Evolutionary conservation across 2,329 filamentous ascomycete species (phyloP).

Genomic region (Cladosporium sp.): DNA sequence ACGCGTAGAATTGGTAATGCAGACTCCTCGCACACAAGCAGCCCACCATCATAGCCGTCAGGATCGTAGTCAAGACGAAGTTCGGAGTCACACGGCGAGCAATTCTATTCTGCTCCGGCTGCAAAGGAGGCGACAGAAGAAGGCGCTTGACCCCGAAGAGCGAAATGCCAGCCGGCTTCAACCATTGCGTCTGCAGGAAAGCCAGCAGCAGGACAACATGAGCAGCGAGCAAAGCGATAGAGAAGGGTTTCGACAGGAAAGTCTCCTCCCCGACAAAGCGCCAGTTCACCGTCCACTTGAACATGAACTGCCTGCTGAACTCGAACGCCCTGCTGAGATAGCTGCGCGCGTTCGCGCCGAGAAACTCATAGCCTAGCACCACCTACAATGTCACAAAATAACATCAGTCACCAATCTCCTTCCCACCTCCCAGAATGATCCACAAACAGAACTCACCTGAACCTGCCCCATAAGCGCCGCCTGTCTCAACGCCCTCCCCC

Average conservation of each 20-base stretch:
- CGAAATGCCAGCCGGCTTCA: conserved; percentile 61
- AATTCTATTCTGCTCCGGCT: conserved; percentile 54
- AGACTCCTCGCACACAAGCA: conserved; percentile 82
- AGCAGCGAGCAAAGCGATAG: conserved; percentile 59
- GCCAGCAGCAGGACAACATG: conserved; percentile 63
- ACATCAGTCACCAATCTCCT: conserved; percentile 8
- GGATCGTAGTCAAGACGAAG: conserved; percentile 72
- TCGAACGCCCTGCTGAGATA: conserved; percentile 87
- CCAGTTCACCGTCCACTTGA: conserved; percentile 99
- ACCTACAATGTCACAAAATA: conserved; percentile 36
- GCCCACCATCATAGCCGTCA: conserved; percentile 73
- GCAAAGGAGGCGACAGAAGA: conserved; percentile 42
- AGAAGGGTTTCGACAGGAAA: conserved; percentile 71
- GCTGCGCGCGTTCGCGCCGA: conserved; percentile 58
- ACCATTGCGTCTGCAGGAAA: conserved; percentile 68
- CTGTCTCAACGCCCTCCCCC: conserved; percentile 61
- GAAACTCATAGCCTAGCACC: conserved; percentile 63
- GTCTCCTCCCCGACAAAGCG: conserved; percentile 80
- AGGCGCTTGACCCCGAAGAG: conserved; percentile 52
- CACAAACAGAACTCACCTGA: no score
- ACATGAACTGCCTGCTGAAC: conserved; percentile 84
- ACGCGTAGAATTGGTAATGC: conserved; percentile 95
- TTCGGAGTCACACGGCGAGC: conserved; percentile 59
- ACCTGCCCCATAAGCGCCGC: conserved; percentile 69
- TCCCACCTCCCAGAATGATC: background rate